phyloP scores from a whole-genome alignment of 1,284 basidiomycete species.

The Ustilago cynodontis region DNA sequence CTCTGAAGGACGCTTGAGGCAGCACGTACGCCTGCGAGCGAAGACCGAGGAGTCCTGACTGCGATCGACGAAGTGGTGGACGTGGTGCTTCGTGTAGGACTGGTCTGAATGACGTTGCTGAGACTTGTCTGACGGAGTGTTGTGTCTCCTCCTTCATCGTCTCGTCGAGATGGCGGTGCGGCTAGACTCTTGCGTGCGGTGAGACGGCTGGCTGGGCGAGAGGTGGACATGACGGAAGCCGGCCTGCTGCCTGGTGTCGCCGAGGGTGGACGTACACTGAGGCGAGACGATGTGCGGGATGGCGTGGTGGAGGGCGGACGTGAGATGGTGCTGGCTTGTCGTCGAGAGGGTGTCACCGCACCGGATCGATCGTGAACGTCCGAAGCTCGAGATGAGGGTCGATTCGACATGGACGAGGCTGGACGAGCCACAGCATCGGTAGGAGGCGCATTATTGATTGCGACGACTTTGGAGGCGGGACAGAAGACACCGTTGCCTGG shows the following conservation, averaged over 20 bases:
- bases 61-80: conserved; percentile 20
- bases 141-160: conserved; percentile 36
- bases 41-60: conserved; percentile 37
- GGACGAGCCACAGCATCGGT: conserved; percentile 65
- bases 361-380: conserved; percentile 35
- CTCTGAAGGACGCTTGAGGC: conserved; percentile 18
- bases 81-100: conserved; percentile 20
- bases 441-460: conserved; percentile 46
- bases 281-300: conserved; percentile 44
- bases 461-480: conserved; percentile 78
- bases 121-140: conserved; percentile 20
- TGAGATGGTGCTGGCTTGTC: conserved; percentile 41
- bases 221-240: conserved; percentile 51
- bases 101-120: conserved; percentile 64
- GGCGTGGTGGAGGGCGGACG: conserved; percentile 43
- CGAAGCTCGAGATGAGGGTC: conserved; percentile 49
- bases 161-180: conserved; percentile 12
- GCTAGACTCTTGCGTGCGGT: conserved; percentile 54
- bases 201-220: conserved; percentile 49
- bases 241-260: conserved; percentile 41
- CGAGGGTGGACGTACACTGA: conserved; percentile 48
- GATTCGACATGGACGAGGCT: conserved; percentile 61
- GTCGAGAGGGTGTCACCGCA: conserved; percentile 44
- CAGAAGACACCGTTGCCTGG: conserved; percentile 92
- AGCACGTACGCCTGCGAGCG: conserved; percentile 31